These are phyloP conservation scores for Erodium moschatum DNA, from an alignment of 441 rosid species.

Conservation along the genomic window DNA sequence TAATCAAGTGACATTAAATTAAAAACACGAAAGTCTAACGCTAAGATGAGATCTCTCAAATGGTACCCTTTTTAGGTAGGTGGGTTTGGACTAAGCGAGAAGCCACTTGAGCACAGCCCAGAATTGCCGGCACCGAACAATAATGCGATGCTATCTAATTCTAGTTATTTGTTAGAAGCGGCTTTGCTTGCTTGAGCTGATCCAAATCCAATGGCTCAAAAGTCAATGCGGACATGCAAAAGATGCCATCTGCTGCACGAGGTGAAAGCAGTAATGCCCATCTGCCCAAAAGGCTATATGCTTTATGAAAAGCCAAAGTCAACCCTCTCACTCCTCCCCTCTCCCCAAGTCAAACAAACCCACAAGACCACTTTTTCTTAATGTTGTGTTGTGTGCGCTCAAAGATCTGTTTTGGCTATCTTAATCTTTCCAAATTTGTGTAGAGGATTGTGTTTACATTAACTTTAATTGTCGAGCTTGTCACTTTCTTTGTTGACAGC, in stretches of 20 bases:
- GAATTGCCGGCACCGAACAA: background rate
- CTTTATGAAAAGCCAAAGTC: background rate
- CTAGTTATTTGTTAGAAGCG: too few relatives aligned
- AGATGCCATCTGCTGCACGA: too few relatives aligned
- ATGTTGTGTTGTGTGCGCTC: too few relatives aligned
- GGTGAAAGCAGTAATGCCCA: too few relatives aligned
- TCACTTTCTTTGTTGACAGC: slow-evolving; percentile 4
- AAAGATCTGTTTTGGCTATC: background rate
- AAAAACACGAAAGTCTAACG: background rate
- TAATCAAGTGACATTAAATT: background rate
- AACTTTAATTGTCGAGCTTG: background rate
- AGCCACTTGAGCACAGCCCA: background rate
- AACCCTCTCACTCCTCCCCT: background rate
- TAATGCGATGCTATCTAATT: background rate
- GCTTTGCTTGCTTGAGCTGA: too few relatives aligned
- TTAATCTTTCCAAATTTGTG: background rate
- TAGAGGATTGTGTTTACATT: background rate
- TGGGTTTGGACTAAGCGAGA: background rate
- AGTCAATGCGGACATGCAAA: too few relatives aligned
- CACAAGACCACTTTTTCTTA: too few relatives aligned
- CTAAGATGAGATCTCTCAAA: background rate
- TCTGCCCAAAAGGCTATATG: too few relatives aligned
- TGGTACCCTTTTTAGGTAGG: background rate
- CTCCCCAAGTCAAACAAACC: background rate
- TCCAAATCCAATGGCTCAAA: too few relatives aligned